These are phyloP conservation scores for Maudiozyma pseudohumilis DNA, from an alignment of 805 yeast genomes.

Conservation along the genomic window DNA sequence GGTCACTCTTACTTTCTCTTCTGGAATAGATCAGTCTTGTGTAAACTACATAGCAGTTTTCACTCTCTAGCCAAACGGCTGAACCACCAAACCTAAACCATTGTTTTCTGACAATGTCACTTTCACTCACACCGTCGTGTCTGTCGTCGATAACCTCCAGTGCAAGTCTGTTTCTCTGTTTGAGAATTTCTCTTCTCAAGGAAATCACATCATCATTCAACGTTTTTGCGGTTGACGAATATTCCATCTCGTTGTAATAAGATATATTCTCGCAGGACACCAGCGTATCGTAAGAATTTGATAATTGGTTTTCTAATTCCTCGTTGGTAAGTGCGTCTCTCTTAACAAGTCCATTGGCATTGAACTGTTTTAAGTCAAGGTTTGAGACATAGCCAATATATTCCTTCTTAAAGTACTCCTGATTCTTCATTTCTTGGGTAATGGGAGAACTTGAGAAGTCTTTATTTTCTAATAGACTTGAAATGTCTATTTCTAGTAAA, in stretches of 20 bases:
- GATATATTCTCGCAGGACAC: conserved; percentile 9
- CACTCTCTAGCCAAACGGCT: conserved; percentile 42
- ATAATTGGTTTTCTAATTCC: neutral
- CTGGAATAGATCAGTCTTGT: neutral
- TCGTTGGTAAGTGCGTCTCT: neutral
- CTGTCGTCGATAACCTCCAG: neutral
- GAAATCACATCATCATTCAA: conserved; percentile 1
- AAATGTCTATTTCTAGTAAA: conserved; percentile 5
- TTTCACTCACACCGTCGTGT: neutral
- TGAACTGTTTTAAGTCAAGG: conserved; percentile 2
- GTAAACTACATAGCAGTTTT: conserved; percentile 40
- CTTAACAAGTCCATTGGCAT: too few relatives aligned
- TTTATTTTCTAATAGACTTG: conserved; percentile 3
- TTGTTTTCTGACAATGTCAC: conserved; percentile 6
- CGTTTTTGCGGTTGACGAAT: conserved; percentile 4
- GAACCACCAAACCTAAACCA: conserved; percentile 36
- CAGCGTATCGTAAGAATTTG: conserved; percentile 1
- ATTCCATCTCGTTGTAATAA: conserved; percentile 6
- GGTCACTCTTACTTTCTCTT: neutral
- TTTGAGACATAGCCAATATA: conserved; percentile 7
- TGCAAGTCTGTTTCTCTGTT: neutral
- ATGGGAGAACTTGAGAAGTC: conserved; percentile 4
- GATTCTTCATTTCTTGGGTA: conserved; percentile 1
- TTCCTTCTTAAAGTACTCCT: conserved; percentile 1
- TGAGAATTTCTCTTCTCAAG: neutral